Evolutionary conservation across 345 rosid species (phyloP).

Genomic region (Syzygium aqueum): DNA sequence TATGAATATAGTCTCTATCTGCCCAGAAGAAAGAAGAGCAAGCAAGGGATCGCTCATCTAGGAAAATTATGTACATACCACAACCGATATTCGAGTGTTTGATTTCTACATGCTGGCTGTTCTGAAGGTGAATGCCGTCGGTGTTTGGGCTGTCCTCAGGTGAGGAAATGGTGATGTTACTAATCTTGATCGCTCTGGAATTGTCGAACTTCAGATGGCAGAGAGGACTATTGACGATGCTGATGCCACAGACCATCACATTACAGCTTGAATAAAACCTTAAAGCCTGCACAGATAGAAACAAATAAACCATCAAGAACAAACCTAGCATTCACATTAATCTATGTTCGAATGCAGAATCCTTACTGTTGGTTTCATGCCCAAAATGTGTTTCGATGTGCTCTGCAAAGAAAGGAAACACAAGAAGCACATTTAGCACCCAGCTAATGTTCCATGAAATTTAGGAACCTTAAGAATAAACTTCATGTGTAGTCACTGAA

Average conservation of each 20-base stretch:
- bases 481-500: background rate
- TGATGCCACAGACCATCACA: slow-evolving; percentile 65
- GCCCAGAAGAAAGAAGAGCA: background rate
- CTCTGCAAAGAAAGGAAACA: slow-evolving; percentile 29
- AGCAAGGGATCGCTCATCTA: background rate
- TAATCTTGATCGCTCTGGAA: slow-evolving; percentile 44
- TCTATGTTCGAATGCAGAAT: background rate
- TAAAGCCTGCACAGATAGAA: slow-evolving; percentile 32
- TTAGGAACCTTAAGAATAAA: background rate
- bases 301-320: background rate
- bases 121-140: slow-evolving; percentile 88
- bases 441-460: background rate
- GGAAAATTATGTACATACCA: slow-evolving; percentile 22
- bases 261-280: slow-evolving; percentile 67
- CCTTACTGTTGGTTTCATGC: slow-evolving; percentile 73
- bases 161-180: slow-evolving; percentile 59
- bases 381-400: slow-evolving; percentile 33
- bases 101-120: slow-evolving; percentile 69
- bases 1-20: background rate
- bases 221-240: slow-evolving; percentile 60
- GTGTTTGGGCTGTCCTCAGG: slow-evolving; percentile 76
- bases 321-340: background rate
- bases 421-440: background rate
- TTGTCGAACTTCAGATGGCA: slow-evolving; percentile 86
- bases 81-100: slow-evolving; percentile 58